Evolutionary conservation across 164 flowering plant species (phyloP), one percentile per base, ranked within the genome.

Genomic region (Protea cynaroides): DNA sequence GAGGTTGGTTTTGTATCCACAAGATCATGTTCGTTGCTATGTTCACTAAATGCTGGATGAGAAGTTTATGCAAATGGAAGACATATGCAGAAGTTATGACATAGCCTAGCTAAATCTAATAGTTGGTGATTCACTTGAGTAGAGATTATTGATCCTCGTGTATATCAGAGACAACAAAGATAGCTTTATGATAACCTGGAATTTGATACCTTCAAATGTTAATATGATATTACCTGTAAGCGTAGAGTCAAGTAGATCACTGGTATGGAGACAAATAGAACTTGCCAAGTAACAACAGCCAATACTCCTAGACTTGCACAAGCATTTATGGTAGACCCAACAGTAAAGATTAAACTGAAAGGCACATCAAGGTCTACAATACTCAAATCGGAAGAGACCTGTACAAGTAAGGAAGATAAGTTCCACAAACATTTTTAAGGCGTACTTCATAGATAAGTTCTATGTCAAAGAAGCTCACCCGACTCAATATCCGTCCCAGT

Each of bases 251-350:
- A 60, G 69, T 70, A 83, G 8, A 91, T 47, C 76, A 83, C 74
- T 6, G 87, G 90, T 47, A 85, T 53, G 51, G 34, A 29, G 34
- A 29, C 34, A 29, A 29, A 29, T 29, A 29, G 34, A 29, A 29
- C 34, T 29, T 29, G 87, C 92, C 93, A 89, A 4, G 91, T 81
- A 56, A 91, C 69, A 64, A 78, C 71, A 62, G 82, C 81, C 74
- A 88, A 34, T 36, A 91, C 81, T 47, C 71, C 81, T 57, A 83
- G 78, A 72, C 68, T 79, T 6, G 76, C 40, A 60, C 71, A 86
- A 0, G 77, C 52, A 55, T 74, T 82, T n/a, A 72, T 64, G 34
- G 90, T 72, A 25, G 91, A 29, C 52, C 78, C 84, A 15, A 76
- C 38, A 0, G 84, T 51, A 51, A 78, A 66, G 34, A 29, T 29